Evolutionary conservation across 75 land plant species (phyloP), one percentile per base, ranked within the genome.

Genomic region (Chamaecyparis obtusa): DNA sequence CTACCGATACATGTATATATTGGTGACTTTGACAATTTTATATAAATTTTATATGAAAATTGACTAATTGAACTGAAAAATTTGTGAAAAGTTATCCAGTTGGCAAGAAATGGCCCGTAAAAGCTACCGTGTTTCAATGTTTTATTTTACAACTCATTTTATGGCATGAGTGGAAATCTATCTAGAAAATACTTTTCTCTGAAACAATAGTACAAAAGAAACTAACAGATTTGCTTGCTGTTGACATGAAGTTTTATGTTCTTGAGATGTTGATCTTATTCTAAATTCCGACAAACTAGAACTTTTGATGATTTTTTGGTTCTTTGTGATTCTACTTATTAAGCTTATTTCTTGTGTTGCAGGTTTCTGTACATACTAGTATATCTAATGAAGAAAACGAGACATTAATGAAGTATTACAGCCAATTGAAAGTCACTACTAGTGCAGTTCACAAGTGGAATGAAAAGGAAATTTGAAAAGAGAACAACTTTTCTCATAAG

Each of bases 381-480:
- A 79, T 43, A 44, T 80, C 83, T 80, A 43, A 27, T 27, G 83
- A 80, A 80, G 83, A 80, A 27, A 37, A n/a, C 24, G 49, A 80
- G n/a, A 7, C 27, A 27, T 27, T 80, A 80, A 43, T 43, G 51
- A 80, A 80, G 14, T 44, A 24, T 27, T 44, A 80, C 14, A 80
- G 83, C 83, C 83, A 80, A 44, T 80, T 80, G 14, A 80, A 80
- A 80, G 83, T 44, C 83, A 44, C 83, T 43, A 44, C 83, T 0
- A 80, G 83, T 80, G 49, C 83, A 27, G 46, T 80, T 24, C 83
- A 80, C n/a, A 80, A 80, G 13, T 80, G 83, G 83, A 27, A 44
- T 24, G 48, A 43, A 24, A 24, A 80, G 48, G n/a, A 24, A 80
- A 19, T 80, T 44, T 43, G 83, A 80, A 48, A 80, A 44, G 83